Evolutionary conservation across 352 stramenopile genomes (phyloP), one percentile per base, ranked within the genome.

Genomic region (Phytopythium oedochilum): DNA sequence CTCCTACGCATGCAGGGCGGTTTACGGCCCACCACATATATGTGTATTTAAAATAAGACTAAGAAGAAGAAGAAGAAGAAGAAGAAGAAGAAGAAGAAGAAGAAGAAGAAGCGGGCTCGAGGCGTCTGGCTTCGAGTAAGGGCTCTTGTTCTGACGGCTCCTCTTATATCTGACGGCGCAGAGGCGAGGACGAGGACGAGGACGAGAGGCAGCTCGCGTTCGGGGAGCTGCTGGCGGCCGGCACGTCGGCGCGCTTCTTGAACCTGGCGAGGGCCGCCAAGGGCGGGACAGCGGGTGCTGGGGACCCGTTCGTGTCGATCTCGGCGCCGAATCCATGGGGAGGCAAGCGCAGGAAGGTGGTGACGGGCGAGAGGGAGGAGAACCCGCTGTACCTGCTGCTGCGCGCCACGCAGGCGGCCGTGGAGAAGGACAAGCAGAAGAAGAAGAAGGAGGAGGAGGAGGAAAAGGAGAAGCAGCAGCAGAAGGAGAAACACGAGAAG

Each of bases 321-420:
- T 6, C 39, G 14, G 18, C 14, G 8, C 9, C 8, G 7, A 18
- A 2, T 42, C 18, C 36, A 12, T 42, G 36, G 36, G 36, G 36
- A 22, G n/a, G n/a, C n/a, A 22, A 15, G 12, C 1, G 0, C 20
- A 22, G 1, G 10, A 46, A 46, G 40, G 40, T 22, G 20, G 40
- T 22, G 11, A 22, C 40, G 22, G 40, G 40, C 22, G 40, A 44
- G 48, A 10, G 15, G 11, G 48, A 28, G 5, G 46, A 44, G n/a
- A 54, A 54, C 48, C 48, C 48, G 32, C 22, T 54, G 32, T 54
- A 31, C 17, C 22, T 54, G 34, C 48, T 54, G 34, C 48, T 54
- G 11, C 32, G 48, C 6, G 48, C 48, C n/a, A 54, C 48, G 20
- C 48, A 54, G 34, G 20, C 22, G 32, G 32, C 48, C 5, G 48